Percentiles rank a stretch among this genome's conserved stretches.
Conservation (phyloP, 2,329 filamentous ascomycete species). For the Scedosporium boydii region DNA sequence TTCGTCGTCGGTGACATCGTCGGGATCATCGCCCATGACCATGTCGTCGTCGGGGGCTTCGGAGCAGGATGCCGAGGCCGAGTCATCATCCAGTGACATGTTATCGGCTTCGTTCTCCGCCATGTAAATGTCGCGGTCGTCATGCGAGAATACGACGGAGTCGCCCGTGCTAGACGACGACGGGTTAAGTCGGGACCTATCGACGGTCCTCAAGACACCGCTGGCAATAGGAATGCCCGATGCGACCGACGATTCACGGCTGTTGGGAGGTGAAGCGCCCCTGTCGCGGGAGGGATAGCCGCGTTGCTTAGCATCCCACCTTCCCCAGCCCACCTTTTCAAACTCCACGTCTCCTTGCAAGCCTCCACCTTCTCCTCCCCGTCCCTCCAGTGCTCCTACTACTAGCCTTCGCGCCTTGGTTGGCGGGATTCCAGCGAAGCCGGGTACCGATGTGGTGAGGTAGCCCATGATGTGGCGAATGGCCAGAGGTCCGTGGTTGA, state of each 20-base stretch:
- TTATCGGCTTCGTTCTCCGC: constrained; percentile 83
- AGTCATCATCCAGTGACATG: constrained; percentile 77
- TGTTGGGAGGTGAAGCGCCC: constrained; percentile 26
- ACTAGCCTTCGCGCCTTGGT: constrained; percentile 86
- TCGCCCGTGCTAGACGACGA: constrained; percentile 56
- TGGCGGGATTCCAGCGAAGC: constrained; percentile 80
- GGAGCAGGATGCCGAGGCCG: constrained; percentile 63
- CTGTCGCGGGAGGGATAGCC: constrained; percentile 45
- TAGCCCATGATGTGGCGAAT: constrained; percentile 95
- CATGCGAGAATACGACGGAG: constrained; percentile 67
- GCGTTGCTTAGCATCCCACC: constrained; percentile 78
- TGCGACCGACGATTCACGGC: constrained; percentile 32
- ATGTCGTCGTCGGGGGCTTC: constrained; percentile 58
- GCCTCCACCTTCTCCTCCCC: constrained; percentile 51
- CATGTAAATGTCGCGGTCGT: constrained; percentile 57
- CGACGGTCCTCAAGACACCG: constrained; percentile 29
- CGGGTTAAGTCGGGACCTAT: constrained; percentile 38
- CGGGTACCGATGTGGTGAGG: constrained; percentile 84
- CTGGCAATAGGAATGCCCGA: constrained; percentile 49
- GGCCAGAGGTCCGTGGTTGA: constrained; percentile 81
- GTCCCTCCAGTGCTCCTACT: constrained; percentile 82
- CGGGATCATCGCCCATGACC: constrained; percentile 64
- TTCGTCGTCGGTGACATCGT: constrained; percentile 88
- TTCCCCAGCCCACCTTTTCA: constrained; percentile 94
- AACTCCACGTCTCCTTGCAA: constrained; percentile 68